Conservation (phyloP, 2,329 filamentous ascomycete genomes). For the Botrytis galanthina region DNA sequence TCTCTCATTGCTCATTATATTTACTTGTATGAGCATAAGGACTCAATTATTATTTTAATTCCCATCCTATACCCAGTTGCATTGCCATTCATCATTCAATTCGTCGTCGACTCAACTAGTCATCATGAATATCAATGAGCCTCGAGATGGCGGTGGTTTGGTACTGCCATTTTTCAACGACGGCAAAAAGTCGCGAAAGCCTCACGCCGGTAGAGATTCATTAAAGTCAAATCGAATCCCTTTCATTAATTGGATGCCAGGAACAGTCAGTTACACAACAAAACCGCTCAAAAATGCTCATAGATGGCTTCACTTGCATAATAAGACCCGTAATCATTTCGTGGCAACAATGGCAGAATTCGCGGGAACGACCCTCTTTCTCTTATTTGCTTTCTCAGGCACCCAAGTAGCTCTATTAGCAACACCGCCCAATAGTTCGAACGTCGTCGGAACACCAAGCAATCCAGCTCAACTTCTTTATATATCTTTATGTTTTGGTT, state of each 20-base stretch:
- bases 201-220: constrained; percentile 23
- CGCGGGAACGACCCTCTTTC: constrained; percentile 33
- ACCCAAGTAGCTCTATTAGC: constrained; percentile 31
- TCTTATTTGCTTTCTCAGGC: constrained; percentile 33
- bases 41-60: not conserved
- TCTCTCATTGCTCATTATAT: not conserved
- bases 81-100: not conserved
- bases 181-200: constrained; percentile 14
- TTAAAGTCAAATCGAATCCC: constrained; percentile 27
- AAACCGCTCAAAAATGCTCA: not conserved
- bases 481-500: constrained; percentile 32
- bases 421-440: constrained; percentile 31
- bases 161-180: constrained; percentile 29
- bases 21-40: not conserved
- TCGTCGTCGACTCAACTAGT: constrained; percentile 24
- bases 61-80: not conserved
- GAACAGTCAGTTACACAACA: constrained; percentile 22
- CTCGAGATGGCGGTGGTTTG: constrained; percentile 26
- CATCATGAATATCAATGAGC: constrained; percentile 33
- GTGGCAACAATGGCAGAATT: constrained; percentile 30
- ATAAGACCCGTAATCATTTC: constrained; percentile 16
- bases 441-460: constrained; percentile 43
- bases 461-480: constrained; percentile 43
- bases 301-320: constrained; percentile 23
- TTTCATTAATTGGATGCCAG: constrained; percentile 25